Evolutionary conservation across 2,329 filamentous ascomycete species (phyloP), one percentile per base, ranked within the genome.

Genomic region (Pseudopyrenochaeta lycopersici): DNA sequence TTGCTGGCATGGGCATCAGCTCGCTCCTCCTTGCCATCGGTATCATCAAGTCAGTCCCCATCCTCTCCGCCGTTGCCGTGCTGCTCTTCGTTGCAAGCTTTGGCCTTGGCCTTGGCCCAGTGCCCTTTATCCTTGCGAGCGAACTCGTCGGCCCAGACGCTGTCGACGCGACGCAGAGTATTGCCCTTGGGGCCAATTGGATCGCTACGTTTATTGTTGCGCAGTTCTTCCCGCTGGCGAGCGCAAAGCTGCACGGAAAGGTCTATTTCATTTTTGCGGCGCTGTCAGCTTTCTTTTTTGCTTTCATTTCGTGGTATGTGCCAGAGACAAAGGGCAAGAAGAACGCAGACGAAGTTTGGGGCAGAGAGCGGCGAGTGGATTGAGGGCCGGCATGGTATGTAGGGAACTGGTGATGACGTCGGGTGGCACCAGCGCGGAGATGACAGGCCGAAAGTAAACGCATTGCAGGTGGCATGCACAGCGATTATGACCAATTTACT

Each of bases 221-320:
- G 0, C 92, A 97, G 67, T 96, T 97, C 77, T 97, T 99, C 80
- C 94, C 95, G 0, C 84, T 97, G 17, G 76, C 96, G 56, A 96
- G 96, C 70, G 85, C 86, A 38, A 85, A 84, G 3, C 77, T 97
- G 46, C 93, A 88, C 2, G 93, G 94, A 1, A 90, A 89, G 80
- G 90, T 95, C 0, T 99, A 96, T 72, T 96, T 95, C 72, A 82
- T 97, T n/a, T 99, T 99, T 75, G 88, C 92, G 0, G 88, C 74
- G 0, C 77, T 96, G 55, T 92, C 92, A 0, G 80, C 81, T 0
- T 65, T 89, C 1, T 90, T 89, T 49, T 89, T 86, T 1, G 55
- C 83, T 0, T 97, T 97, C 72, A 88, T 97, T 20, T 80, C 81
- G 7, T 85, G 82, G 77, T 85, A 81, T 41, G 91, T 98, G 15